phyloP scores from a whole-genome alignment of 1,284 basidiomycete genomes.

The Moesziomyces sp. region DNA sequence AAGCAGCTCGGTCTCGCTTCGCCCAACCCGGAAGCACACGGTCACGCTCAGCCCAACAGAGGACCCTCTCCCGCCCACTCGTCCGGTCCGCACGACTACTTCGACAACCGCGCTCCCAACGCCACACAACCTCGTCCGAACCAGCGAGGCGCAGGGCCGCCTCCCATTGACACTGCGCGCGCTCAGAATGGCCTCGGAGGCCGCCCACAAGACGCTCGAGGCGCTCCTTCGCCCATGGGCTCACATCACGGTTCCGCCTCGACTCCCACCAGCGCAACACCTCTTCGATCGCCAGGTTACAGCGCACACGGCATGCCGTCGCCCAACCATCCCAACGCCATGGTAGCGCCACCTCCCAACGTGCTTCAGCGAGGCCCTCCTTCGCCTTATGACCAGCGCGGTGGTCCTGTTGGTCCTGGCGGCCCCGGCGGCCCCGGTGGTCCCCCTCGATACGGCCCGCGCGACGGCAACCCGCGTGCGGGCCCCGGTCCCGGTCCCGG shows the following conservation, averaged over 20 bases:
- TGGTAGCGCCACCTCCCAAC: slow-evolving; percentile 25
- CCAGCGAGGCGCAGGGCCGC: slow-evolving; percentile 16
- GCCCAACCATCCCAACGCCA: slow-evolving; percentile 6
- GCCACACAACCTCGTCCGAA: slow-evolving; percentile 15
- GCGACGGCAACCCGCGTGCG: slow-evolving; percentile 8
- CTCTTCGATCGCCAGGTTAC: slow-evolving; percentile 38
- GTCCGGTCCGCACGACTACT: slow-evolving; percentile 22
- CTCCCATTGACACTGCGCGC: slow-evolving; percentile 37
- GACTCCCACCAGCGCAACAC: slow-evolving; percentile 35
- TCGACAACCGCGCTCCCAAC: slow-evolving; percentile 21
- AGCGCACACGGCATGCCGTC: slow-evolving; percentile 25
- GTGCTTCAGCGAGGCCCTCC: slow-evolving; percentile 43
- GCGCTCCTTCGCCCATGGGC: slow-evolving; percentile 15
- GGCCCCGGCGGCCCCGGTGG: slow-evolving; percentile 8
- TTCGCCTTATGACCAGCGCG: slow-evolving; percentile 21
- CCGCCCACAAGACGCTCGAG: slow-evolving; percentile 3
- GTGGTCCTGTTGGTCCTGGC: slow-evolving; percentile 6
- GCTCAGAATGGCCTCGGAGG: slow-evolving; percentile 21
- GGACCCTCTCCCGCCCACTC: slow-evolving; percentile 14
- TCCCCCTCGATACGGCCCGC: slow-evolving; percentile 7
- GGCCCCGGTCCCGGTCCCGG: slow-evolving; percentile 2
- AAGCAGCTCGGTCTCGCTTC: slow-evolving; percentile 50
- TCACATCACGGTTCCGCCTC: slow-evolving; percentile 9
- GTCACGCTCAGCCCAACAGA: not conserved
- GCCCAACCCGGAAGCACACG: slow-evolving; percentile 15